These are phyloP conservation scores for Penicillium sp. DNA, from an alignment of 2,329 filamentous ascomycete genomes.

Conservation along the genomic window DNA sequence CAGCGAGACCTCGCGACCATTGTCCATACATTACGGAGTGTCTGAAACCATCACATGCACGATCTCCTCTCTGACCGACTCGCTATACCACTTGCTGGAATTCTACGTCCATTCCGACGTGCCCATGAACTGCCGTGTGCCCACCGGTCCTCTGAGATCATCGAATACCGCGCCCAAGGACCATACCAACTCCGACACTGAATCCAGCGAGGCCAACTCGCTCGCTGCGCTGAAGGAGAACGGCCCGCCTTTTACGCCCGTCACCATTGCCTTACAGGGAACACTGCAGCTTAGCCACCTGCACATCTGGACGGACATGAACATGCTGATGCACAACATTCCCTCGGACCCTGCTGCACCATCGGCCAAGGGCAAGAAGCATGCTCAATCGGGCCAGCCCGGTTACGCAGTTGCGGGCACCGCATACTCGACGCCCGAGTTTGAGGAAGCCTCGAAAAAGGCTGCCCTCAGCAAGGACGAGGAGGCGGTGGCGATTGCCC, in stretches of 20 bases:
- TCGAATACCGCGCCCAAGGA: conserved; percentile 6
- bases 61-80: conserved; percentile 47
- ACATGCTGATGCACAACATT: conserved; percentile 69
- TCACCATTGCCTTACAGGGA: conserved; percentile 83
- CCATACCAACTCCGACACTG: conserved; percentile 29
- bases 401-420: conserved; percentile 82
- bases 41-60: conserved; percentile 55
- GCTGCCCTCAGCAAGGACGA: conserved; percentile 18
- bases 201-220: conserved; percentile 48
- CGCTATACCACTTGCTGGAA: conserved; percentile 54
- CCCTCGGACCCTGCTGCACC: conserved; percentile 25
- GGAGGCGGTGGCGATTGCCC: conserved; percentile 42
- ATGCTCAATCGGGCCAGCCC: conserved; percentile 33
- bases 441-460: conserved; percentile 45
- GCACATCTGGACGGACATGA: conserved; percentile 83
- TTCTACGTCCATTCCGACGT: conserved; percentile 98
- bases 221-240: conserved; percentile 20
- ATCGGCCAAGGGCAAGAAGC: conserved; percentile 52
- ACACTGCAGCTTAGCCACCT: conserved; percentile 84
- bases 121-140: conserved; percentile 83
- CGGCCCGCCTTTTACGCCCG: conserved; percentile 54
- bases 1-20: conserved; percentile 75
- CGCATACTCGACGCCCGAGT: conserved; percentile 75
- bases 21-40: conserved; percentile 80
- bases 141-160: conserved; percentile 60